Evolutionary conservation across 495 filamentous ascomycete species (phyloP).

Genomic region (Staphylotrichum tortipilum): DNA sequence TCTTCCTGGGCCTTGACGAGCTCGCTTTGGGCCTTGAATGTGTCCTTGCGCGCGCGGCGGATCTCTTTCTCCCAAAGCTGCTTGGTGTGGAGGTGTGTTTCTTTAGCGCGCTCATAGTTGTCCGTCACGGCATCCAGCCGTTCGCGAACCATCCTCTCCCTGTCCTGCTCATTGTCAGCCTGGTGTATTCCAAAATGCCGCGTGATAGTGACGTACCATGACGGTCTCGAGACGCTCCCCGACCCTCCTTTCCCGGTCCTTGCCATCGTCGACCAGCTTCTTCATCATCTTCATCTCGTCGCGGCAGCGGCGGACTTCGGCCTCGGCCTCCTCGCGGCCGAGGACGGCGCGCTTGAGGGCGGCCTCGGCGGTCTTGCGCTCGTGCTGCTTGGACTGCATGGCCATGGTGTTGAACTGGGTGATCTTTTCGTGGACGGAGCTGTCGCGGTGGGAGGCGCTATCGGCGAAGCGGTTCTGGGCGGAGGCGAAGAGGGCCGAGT

Average conservation of each 20-base stretch:
- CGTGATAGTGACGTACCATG: slow-evolving; percentile 46
- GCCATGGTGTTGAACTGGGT: slow-evolving; percentile 68
- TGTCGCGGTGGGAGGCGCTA: slow-evolving; percentile 49
- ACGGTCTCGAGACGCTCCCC: slow-evolving; percentile 69
- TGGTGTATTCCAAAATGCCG: neutral
- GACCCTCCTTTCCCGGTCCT: slow-evolving; percentile 63
- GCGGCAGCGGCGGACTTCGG: slow-evolving; percentile 51
- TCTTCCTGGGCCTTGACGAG: slow-evolving; percentile 78
- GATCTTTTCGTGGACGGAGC: slow-evolving; percentile 72
- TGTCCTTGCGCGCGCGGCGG: slow-evolving; percentile 69
- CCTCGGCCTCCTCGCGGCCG: slow-evolving; percentile 75
- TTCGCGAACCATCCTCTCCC: no score
- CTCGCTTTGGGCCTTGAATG: slow-evolving; percentile 69
- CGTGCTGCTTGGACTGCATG: slow-evolving; percentile 53
- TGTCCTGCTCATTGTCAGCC: slow-evolving; percentile 46
- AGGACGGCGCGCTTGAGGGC: slow-evolving; percentile 73
- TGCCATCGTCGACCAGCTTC: slow-evolving; percentile 58
- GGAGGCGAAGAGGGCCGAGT: slow-evolving; percentile 19
- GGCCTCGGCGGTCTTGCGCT: slow-evolving; percentile 55
- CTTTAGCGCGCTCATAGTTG: slow-evolving; percentile 61
- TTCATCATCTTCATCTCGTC: slow-evolving; percentile 48
- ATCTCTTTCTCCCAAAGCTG: slow-evolving; percentile 79
- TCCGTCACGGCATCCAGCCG: no score
- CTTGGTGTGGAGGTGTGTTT: slow-evolving; percentile 64
- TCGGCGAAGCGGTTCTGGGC: slow-evolving; percentile 7